Base-by-base conservation (phyloP, 768 basidiomycete species). In the Russula olivacea region DNA sequence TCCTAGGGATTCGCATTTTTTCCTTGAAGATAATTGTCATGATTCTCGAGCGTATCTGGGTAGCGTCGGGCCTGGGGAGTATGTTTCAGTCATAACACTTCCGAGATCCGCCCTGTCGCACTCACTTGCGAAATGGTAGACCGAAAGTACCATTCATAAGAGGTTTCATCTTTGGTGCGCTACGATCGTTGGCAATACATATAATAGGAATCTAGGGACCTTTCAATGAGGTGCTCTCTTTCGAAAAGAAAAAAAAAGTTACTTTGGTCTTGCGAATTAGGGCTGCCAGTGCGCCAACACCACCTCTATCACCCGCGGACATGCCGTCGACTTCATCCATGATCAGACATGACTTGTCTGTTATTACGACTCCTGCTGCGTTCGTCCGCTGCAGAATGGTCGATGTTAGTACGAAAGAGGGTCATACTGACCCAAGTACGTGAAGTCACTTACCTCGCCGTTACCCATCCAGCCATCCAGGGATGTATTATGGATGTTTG, bases 291-390 rank as follows among this genome's bases (percentile, higher is more conserved):
- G 97, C 97, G 25, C 93, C 96, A 1, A 98, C 91, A 59, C 97
- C 97, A 17, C 97, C 97, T 50, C 97, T 82, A 74, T 99, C 97
- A 19, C 97, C 97, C 3, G 91, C 91, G 6, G 93, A 96, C 95
- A 98, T 99, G 1, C 97, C 97, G 68, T 99, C 97, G 2, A 98
- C 96, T 72, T 99, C 97, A 70, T 99, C 97, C 96, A 99, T 98
- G 72, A 99, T 98, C 50, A 99, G 77, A 67, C 93, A 92, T 0
- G 89, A 83, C 72, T 80, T 84, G 68, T 89, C 83, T 0, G 89
- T 93, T 66, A 98, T 85, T 17, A 77, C 71, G 2, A 95, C 78
- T 2, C 89, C 94, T 1, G 83, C 76, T 1, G 84, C 82, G 65
- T 89, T 91, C 10, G 83, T 84, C 23, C 74, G 74, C 86, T 83